Evolutionary conservation across 2,329 filamentous ascomycete species (phyloP).

Genomic region (Teratosphaeria viscida): DNA sequence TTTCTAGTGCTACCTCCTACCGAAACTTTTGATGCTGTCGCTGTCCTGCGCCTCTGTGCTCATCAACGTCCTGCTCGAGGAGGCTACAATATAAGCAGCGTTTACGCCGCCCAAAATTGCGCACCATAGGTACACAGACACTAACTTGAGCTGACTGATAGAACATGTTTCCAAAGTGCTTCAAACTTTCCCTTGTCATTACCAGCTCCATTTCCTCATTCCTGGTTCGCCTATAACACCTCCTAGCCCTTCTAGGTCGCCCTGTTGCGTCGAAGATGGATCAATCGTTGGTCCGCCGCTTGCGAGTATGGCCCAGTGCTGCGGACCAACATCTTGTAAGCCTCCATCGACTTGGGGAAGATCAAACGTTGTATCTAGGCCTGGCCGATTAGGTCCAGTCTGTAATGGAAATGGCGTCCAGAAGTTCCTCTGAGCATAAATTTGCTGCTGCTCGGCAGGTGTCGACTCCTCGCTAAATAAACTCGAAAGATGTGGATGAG

Average conservation of each 20-base stretch:
- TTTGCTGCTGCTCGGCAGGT: conserved; percentile 11
- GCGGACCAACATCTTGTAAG: not conserved
- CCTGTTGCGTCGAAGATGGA: conserved; percentile 8
- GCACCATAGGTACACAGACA: not conserved
- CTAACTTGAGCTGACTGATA: not conserved
- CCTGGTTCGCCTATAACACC: not conserved
- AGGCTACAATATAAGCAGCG: too few species aligned
- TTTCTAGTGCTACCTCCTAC: too few species aligned
- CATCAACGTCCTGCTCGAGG: not conserved
- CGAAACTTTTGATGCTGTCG: too few species aligned
- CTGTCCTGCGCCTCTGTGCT: not conserved
- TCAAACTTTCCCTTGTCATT: not conserved
- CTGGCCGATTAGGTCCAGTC: conserved; percentile 25
- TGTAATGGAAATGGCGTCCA: conserved; percentile 33
- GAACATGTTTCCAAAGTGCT: not conserved
- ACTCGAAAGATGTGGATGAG: conserved; percentile 13
- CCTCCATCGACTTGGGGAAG: conserved; percentile 6
- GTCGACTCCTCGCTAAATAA: conserved; percentile 15
- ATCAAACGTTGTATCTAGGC: conserved; percentile 8
- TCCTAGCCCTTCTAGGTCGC: conserved; percentile 7
- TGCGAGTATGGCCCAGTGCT: conserved; percentile 5
- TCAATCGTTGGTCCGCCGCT: not conserved
- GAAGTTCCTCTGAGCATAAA: conserved; percentile 14
- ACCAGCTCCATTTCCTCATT: conserved; percentile 10
- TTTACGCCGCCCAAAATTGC: not conserved